phyloP scores from a whole-genome alignment of 352 stramenopile species.

The Globisporangium lucens region DNA sequence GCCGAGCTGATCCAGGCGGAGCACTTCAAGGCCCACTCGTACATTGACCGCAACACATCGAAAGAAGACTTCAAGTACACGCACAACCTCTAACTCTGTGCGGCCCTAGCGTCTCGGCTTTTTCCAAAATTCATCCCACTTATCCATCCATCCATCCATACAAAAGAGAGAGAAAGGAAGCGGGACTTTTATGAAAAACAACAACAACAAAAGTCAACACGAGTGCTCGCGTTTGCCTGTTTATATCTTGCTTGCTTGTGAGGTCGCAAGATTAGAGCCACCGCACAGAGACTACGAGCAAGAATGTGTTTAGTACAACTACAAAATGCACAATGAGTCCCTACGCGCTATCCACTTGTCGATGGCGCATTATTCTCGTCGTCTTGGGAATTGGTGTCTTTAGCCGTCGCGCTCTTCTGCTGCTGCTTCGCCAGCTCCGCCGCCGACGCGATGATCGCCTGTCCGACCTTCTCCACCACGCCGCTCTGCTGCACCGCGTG shows the following conservation, averaged over 20 bases:
- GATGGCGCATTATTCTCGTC: not conserved
- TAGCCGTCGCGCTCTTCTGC: not conserved
- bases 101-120: not conserved
- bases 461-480: conserved; percentile 44
- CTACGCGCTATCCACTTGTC: not conserved
- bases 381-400: not conserved
- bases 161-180: not conserved
- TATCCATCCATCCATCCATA: not conserved
- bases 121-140: not conserved
- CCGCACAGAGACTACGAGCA: not conserved
- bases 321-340: not conserved
- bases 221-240: not conserved
- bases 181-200: not conserved
- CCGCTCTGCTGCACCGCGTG: conserved; percentile 47
- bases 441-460: conserved; percentile 30
- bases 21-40: conserved; percentile 89
- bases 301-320: not conserved
- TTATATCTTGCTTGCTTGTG: not conserved
- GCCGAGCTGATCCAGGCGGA: conserved; percentile 90
- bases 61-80: conserved; percentile 85
- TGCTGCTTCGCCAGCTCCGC: conserved; percentile 3
- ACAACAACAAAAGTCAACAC: not conserved
- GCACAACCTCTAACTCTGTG: conserved; percentile 64
- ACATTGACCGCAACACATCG: conserved; percentile 85
- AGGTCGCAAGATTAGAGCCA: not conserved